Conservation (phyloP, 2,329 filamentous ascomycete genomes). For the Periconia digitata region DNA sequence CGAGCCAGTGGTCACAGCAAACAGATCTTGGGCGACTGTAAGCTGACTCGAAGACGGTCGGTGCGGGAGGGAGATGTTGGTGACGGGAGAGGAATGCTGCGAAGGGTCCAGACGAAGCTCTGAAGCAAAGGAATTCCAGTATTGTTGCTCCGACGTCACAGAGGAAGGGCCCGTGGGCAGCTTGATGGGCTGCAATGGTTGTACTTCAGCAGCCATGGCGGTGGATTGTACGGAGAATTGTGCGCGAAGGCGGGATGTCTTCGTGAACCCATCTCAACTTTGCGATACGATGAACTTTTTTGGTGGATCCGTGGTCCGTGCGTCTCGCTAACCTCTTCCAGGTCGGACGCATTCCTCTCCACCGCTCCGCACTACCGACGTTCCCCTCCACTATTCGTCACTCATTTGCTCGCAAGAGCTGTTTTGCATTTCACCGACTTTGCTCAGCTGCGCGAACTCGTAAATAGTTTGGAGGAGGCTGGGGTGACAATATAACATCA, state of each 20-base stretch:
- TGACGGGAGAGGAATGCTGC: conserved; percentile 85
- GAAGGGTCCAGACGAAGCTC: conserved; percentile 81
- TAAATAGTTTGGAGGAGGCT: background rate
- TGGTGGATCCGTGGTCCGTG: conserved; percentile 16
- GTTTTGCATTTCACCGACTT: background rate
- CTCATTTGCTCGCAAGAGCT: background rate
- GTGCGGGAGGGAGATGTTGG: conserved; percentile 77
- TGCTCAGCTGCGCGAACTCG: conserved; percentile 4
- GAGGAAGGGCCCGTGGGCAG: conserved; percentile 80
- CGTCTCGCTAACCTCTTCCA: background rate
- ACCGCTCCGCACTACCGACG: background rate
- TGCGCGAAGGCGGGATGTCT: background rate
- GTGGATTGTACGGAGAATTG: background rate
- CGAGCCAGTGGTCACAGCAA: conserved; percentile 92
- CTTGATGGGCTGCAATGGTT: conserved; percentile 77
- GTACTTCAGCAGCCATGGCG: conserved; percentile 82
- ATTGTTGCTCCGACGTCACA: conserved; percentile 87
- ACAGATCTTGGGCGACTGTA: conserved; percentile 61
- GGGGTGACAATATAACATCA: background rate
- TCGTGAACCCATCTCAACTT: background rate
- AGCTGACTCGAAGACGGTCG: conserved; percentile 42
- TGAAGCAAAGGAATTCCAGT: conserved; percentile 95
- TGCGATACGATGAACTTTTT: conserved; percentile 11
- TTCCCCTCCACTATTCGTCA: background rate
- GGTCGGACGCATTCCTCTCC: background rate